A percentile compares a stretch with the other conserved stretches of the same genome.
Conservation (phyloP, 768 basidiomycete genomes). For the Mycena metata region DNA sequence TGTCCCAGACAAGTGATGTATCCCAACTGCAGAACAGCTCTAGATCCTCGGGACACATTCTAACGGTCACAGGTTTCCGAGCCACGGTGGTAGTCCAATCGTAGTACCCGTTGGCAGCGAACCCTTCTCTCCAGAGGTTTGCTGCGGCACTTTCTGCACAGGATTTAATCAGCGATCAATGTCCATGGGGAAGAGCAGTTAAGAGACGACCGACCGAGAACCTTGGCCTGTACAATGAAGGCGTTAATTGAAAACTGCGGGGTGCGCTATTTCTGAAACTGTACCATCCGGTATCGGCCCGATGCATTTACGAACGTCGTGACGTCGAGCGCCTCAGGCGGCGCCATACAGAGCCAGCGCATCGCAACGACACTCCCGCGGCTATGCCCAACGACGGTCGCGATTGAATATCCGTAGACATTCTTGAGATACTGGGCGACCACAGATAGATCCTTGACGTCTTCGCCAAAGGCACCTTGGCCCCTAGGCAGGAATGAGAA, state of each 20-base stretch:
- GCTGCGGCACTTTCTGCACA: conserved; percentile 48
- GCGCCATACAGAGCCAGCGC: conserved; percentile 76
- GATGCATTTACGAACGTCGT: conserved; percentile 80
- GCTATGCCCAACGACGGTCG: conserved; percentile 83
- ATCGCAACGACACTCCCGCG: conserved; percentile 78
- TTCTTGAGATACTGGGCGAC: conserved; percentile 74
- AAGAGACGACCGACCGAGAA: conserved; percentile 54
- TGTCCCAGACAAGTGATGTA: conserved; percentile 74
- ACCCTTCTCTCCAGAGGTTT: conserved; percentile 61
- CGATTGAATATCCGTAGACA: conserved; percentile 75
- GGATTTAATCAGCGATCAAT: conserved; percentile 27
- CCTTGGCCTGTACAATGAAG: conserved; percentile 51
- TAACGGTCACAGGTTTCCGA: conserved; percentile 65
- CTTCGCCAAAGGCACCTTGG: conserved; percentile 69
- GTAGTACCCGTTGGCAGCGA: conserved; percentile 70
- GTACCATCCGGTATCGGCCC: conserved; percentile 80
- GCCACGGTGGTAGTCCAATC: conserved; percentile 78
- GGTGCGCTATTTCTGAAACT: conserved; percentile 1
- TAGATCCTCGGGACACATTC: conserved; percentile 71
- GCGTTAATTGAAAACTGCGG: conserved; percentile 11
- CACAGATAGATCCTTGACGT: conserved; percentile 73
- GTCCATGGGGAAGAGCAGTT: not conserved
- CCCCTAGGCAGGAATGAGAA: conserved; percentile 33
- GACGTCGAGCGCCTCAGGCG: conserved; percentile 65
- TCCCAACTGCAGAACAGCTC: conserved; percentile 75